A percentile compares a stretch with the other conserved stretches of the same genome.
Conservation (phyloP, 2,329 filamentous ascomycete genomes). For the Phialophora tarda region DNA sequence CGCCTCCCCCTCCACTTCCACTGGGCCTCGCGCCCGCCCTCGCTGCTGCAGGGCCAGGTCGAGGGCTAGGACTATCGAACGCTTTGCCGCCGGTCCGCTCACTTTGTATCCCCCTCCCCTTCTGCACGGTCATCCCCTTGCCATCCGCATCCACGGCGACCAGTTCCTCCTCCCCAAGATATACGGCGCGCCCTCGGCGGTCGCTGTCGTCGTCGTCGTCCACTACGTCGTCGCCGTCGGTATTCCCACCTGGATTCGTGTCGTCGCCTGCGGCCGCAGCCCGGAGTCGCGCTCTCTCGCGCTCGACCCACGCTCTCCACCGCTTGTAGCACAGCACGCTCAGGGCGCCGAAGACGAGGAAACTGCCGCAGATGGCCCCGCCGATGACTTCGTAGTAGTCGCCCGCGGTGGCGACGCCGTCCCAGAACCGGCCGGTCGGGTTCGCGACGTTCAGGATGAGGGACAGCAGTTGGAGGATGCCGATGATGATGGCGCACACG, state of each 20-base stretch:
- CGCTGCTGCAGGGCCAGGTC: neutral
- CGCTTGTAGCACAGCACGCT: constrained; percentile 78
- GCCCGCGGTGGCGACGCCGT: constrained; percentile 75
- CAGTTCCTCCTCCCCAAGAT: constrained; percentile 21
- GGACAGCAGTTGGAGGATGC: constrained; percentile 80
- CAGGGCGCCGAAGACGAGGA: constrained; percentile 75
- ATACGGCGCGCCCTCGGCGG: constrained; percentile 1
- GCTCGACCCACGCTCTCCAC: constrained; percentile 70
- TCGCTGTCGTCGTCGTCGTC: constrained; percentile 8
- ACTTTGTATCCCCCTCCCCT: neutral
- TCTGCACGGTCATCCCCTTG: neutral
- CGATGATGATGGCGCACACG: constrained; percentile 82
- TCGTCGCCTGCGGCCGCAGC: neutral
- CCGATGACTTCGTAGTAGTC: constrained; percentile 88
- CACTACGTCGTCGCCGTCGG: neutral
- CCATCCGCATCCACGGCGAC: constrained; percentile 13
- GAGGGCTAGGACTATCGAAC: neutral
- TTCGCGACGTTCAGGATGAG: constrained; percentile 74
- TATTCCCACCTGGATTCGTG: neutral
- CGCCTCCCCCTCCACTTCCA: neutral
- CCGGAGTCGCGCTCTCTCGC: constrained; percentile 29
- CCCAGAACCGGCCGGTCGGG: constrained; percentile 76
- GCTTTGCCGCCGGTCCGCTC: constrained; percentile 7
- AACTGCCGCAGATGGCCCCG: constrained; percentile 82
- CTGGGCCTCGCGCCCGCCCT: neutral